Conservation (phyloP, 805 yeast genomes). For the Barnettozyma wickerhamii region DNA sequence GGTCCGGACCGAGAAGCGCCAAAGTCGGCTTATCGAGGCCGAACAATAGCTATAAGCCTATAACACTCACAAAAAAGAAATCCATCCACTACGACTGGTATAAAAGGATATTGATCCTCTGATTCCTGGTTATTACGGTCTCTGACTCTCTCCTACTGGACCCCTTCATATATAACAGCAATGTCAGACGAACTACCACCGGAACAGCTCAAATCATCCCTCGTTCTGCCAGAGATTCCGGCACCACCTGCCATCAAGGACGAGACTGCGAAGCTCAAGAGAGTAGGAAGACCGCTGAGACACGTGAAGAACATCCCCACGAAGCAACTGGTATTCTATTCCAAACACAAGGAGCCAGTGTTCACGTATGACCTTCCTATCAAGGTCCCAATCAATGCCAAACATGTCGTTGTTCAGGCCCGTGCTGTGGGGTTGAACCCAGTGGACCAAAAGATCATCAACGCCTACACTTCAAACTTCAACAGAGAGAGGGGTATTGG, state of each 20-base stretch:
- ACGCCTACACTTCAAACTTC: slow-evolving; percentile 47
- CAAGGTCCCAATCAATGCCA: slow-evolving; percentile 45
- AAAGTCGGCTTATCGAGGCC: too few species aligned
- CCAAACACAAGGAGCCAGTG: slow-evolving; percentile 32
- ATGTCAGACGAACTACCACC: slow-evolving; percentile 5
- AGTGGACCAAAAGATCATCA: slow-evolving; percentile 56
- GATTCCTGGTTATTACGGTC: too few species aligned
- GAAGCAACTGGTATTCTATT: slow-evolving; percentile 39
- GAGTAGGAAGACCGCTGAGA: slow-evolving; percentile 45
- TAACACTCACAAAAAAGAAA: too few species aligned
- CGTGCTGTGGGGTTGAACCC: slow-evolving; percentile 61
- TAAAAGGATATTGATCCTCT: too few species aligned
- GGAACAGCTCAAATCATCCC: slow-evolving; percentile 6
- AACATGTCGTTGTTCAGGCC: slow-evolving; percentile 54
- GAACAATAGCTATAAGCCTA: too few species aligned
- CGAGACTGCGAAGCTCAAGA: slow-evolving; percentile 18
- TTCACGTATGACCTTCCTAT: slow-evolving; percentile 47
- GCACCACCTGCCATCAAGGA: slow-evolving; percentile 13
- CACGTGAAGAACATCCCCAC: slow-evolving; percentile 49
- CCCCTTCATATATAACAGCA: background rate
- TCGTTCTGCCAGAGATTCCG: slow-evolving; percentile 6
- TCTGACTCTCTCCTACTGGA: too few species aligned
- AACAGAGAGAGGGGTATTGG: slow-evolving; percentile 63
- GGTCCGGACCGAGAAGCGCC: too few species aligned
- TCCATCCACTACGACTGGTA: too few species aligned